Percentiles rank a stretch among this genome's conserved stretches.
Evolutionary conservation across 139 green algal genomes (phyloP).

Genomic region (Picochlorum sp.): DNA sequence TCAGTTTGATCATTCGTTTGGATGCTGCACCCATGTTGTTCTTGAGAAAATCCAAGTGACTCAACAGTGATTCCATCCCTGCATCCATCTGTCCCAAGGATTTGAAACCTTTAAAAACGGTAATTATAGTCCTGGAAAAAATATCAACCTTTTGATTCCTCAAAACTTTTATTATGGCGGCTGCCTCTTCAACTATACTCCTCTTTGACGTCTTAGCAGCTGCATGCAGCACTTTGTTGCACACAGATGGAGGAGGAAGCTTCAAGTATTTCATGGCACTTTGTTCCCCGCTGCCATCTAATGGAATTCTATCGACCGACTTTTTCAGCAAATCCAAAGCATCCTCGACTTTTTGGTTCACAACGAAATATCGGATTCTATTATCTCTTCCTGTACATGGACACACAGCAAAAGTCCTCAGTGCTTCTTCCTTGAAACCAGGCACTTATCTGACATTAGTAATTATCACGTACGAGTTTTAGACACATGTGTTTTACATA

Average conservation of each 20-base stretch:
- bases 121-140: no score
- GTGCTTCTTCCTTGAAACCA: no score
- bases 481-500: neutral
- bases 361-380: conserved; percentile 9
- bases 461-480: neutral
- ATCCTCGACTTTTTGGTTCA: neutral
- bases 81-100: conserved; percentile 14
- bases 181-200: no score
- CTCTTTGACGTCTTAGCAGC: no score
- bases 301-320: neutral
- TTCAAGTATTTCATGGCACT: neutral
- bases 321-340: conserved; percentile 7
- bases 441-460: neutral
- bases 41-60: no score
- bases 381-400: neutral
- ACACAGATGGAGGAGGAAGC: conserved; percentile 7
- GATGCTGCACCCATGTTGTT: no score
- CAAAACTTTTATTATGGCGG: no score
- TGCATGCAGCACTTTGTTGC: conserved; percentile 5
- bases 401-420: no score
- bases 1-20: no score
- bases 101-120: no score
- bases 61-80: no score
- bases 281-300: neutral
- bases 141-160: no score